A percentile compares a stretch with the other conserved stretches of the same genome.
These are phyloP conservation scores for Metschnikowia anglica DNA, from an alignment of 805 yeast species.

Conservation along the genomic window DNA sequence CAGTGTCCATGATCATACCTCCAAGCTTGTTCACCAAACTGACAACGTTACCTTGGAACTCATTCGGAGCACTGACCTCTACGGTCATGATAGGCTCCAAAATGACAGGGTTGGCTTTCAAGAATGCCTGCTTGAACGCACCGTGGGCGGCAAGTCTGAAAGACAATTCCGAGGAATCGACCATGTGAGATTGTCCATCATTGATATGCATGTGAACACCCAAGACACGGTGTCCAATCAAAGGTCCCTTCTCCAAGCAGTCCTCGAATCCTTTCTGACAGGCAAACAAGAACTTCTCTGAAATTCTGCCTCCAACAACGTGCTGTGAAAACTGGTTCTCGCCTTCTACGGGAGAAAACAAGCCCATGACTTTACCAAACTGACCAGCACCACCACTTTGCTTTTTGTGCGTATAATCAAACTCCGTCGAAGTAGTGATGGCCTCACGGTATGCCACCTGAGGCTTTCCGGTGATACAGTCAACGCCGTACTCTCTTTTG, in stretches of 20 bases:
- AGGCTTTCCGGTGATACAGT: conserved; percentile 93
- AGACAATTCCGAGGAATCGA: conserved; percentile 94
- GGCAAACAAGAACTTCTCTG: conserved; percentile 91
- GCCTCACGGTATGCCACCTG: conserved; percentile 98
- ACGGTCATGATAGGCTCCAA: conserved; percentile 97
- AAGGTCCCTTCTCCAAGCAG: conserved; percentile 92
- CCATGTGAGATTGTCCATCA: conserved; percentile 97
- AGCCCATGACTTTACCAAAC: conserved; percentile 94
- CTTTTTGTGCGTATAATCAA: conserved; percentile 94
- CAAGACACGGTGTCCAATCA: conserved; percentile 89
- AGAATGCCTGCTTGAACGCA: conserved; percentile 90
- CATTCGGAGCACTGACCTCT: conserved; percentile 89
- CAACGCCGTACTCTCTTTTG: conserved; percentile 95
- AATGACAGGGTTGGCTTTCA: conserved; percentile 79
- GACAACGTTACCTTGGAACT: conserved; percentile 92
- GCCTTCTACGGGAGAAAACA: conserved; percentile 60
- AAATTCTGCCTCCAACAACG: conserved; percentile 94
- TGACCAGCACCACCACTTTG: conserved; percentile 99
- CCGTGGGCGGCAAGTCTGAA: conserved; percentile 89
- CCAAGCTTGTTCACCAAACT: conserved; percentile 88
- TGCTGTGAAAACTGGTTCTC: conserved; percentile 79
- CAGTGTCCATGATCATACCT: conserved; percentile 92
- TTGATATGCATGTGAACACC: conserved; percentile 91
- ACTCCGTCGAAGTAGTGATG: conserved; percentile 64
- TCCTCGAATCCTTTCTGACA: conserved; percentile 96